phyloP scores from a whole-genome alignment of 305 asterid genomes.

The Solanum hybrid region DNA sequence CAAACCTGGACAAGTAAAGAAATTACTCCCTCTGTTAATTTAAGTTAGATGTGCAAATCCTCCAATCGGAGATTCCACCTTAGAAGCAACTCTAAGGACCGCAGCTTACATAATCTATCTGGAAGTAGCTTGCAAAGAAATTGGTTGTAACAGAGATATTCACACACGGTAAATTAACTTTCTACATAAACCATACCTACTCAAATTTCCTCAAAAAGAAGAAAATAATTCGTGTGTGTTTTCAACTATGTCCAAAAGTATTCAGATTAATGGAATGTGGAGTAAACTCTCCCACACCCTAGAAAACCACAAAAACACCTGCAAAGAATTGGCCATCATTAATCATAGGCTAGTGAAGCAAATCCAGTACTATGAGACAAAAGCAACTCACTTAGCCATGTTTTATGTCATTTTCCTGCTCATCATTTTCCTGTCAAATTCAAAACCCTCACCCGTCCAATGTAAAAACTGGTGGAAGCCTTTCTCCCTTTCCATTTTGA shows the following conservation, averaged over 20 bases:
- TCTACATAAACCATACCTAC: neutral
- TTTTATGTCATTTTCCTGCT: constrained; percentile 16
- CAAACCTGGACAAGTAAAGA: neutral
- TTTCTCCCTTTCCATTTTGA: constrained; percentile 12
- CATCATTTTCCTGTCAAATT: constrained; percentile 7
- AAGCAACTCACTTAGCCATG: constrained; percentile 12
- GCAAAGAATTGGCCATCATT: constrained; percentile 2
- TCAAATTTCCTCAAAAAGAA: neutral
- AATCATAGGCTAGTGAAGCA: constrained; percentile 10
- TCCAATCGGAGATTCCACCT: neutral
- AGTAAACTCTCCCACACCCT: neutral
- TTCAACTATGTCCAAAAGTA: neutral
- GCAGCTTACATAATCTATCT: neutral
- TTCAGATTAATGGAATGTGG: constrained; percentile 1
- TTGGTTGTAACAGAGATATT: neutral
- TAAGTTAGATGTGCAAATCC: neutral
- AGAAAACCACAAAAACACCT: constrained; percentile 2
- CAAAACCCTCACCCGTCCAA: constrained; percentile 6
- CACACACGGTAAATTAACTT: neutral
- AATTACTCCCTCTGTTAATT: neutral
- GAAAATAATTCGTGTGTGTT: neutral
- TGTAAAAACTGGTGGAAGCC: constrained; percentile 21
- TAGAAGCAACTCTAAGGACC: neutral
- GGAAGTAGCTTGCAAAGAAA: neutral
- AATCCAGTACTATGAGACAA: constrained; percentile 18